Evolutionary conservation across 1,284 basidiomycete species (phyloP), one percentile per base, ranked within the genome.

Genomic region (Peniophora sp.): DNA sequence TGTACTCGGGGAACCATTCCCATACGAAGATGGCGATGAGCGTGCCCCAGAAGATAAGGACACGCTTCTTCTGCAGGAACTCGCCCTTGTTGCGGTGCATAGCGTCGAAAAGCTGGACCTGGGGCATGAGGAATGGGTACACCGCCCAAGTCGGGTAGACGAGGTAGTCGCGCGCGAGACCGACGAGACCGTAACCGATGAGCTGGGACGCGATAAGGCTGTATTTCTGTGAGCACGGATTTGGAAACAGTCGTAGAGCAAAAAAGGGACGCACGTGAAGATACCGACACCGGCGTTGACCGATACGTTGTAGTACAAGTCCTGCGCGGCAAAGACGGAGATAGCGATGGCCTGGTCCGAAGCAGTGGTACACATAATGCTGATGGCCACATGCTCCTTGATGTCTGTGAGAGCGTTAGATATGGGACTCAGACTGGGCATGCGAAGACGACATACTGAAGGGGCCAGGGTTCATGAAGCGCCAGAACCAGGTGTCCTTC

Each of bases 341-440:
- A 25, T 45, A 22, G 44, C 44, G 51, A 81, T 69, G 44, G 35
- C 27, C n/a, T 22, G 23, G 23, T 22, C 34, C 8, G 39, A 25
- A 44, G 25, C 32, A 36, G 32, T 36, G 32, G 41, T 23, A 45
- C 47, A 45, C 64, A 82, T 77, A 54, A 82, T 79, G n/a, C 74
- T 76, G 53, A 80, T 77, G 2, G 77, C 73, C 34, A 78, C 76
- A 59, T 82, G 78, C 59, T 83, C 80, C 65, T 78, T 78, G 60
- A 79, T 68, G 60, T 81, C 74, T 75, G 48, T 41, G 47, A 41
- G 36, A 44, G 8, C 38, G 25, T 16, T 24, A 32, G 27, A 12
- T 6, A 32, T 5, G 27, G 23, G n/a, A 46, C 32, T n/a, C 17
- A 22, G 32, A 9, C n/a, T 32, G 39, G 41, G 36, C 22, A 43